Evolutionary conservation across 1,284 basidiomycete genomes (phyloP).

Genomic region (Puccinia hordei): DNA sequence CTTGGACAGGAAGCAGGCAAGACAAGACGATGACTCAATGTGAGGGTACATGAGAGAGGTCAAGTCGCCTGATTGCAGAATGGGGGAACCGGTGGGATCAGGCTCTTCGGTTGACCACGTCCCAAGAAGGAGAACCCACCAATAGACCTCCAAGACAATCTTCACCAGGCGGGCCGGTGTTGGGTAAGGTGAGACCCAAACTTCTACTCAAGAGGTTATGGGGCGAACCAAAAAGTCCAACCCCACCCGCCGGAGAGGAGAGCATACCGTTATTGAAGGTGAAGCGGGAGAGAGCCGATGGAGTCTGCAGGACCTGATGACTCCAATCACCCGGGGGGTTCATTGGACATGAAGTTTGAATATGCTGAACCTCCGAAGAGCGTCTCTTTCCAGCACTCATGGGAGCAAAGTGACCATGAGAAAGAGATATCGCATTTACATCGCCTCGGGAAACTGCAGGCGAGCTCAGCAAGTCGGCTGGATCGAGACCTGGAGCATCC

Average conservation of each 20-base stretch:
- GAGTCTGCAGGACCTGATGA: conserved; percentile 25
- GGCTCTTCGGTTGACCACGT: conserved; percentile 25
- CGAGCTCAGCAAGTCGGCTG: conserved; percentile 32
- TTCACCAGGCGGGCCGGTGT: not conserved
- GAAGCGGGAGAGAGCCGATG: conserved; percentile 28
- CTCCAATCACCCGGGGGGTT: conserved; percentile 10
- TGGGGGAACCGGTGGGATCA: not conserved
- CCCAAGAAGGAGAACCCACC: conserved; percentile 22
- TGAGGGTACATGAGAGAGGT: not conserved
- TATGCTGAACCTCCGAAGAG: not conserved
- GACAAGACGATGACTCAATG: no score
- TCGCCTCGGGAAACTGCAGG: conserved; percentile 22
- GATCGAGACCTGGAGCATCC: conserved; percentile 25
- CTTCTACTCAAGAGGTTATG: conserved; percentile 33
- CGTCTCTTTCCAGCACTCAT: conserved; percentile 30
- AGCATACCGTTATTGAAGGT: conserved; percentile 21
- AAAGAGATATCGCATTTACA: not conserved
- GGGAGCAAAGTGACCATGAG: conserved; percentile 31
- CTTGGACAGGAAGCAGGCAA: not conserved
- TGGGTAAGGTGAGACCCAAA: conserved; percentile 22
- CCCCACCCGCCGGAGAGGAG: conserved; percentile 6
- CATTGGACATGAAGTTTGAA: not conserved
- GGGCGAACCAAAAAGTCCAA: conserved; percentile 37
- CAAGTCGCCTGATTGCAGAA: not conserved
- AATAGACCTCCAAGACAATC: conserved; percentile 36